These are phyloP conservation scores for Antrodiella citrinella DNA, from an alignment of 768 basidiomycete species.

Conservation along the genomic window DNA sequence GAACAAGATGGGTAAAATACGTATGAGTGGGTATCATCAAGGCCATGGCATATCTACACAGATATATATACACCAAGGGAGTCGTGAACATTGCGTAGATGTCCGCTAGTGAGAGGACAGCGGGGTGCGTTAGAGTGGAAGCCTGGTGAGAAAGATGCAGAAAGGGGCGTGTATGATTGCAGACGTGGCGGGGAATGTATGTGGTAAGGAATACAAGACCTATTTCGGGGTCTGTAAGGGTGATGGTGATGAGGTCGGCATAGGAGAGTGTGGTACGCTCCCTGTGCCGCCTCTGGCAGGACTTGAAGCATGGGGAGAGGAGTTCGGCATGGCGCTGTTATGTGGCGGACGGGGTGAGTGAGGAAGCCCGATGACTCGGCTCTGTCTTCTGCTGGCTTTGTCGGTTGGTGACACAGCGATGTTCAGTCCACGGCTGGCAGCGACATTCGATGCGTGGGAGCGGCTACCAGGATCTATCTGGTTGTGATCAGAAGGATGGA, in stretches of 20 bases:
- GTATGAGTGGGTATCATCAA: neutral
- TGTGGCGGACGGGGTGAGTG: constrained; percentile 26
- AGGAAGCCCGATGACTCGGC: constrained; percentile 59
- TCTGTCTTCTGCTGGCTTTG: constrained; percentile 50
- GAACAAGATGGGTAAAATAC: neutral
- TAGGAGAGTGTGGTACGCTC: constrained; percentile 6
- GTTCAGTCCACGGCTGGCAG: constrained; percentile 66
- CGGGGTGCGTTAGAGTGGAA: neutral
- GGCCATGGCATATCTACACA: neutral
- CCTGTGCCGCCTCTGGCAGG: constrained; percentile 4
- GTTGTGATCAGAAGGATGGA: constrained; percentile 27
- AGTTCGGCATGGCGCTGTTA: neutral
- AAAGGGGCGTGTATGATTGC: neutral
- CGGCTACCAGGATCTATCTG: constrained; percentile 14
- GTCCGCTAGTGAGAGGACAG: neutral
- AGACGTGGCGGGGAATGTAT: neutral
- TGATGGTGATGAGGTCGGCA: constrained; percentile 1
- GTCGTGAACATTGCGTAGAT: neutral
- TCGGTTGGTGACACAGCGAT: constrained; percentile 40
- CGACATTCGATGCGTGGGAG: constrained; percentile 50
- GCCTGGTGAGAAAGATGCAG: neutral
- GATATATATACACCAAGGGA: neutral
- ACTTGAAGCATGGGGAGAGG: constrained; percentile 4
- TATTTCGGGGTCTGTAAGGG: constrained; percentile 11
- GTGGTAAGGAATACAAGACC: neutral